Evolutionary conservation across 176 grass and related monocot species (phyloP), one percentile per base, ranked within the genome.

Genomic region (Ananas comosus): DNA sequence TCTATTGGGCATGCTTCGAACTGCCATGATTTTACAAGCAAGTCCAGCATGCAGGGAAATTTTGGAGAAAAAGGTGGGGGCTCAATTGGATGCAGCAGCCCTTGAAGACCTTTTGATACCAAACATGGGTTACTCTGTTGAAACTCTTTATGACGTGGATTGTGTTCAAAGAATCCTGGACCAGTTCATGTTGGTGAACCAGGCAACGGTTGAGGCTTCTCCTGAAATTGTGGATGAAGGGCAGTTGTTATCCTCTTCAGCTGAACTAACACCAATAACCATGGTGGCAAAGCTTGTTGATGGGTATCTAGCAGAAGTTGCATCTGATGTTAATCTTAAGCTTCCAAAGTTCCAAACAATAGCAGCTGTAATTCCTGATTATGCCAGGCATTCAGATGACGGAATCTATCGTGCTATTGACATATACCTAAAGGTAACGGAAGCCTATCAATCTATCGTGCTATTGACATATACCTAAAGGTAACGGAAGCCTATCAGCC

Each of bases 381-480:
- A 91, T 28, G 82, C 85, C 4, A 81, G 88, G 78, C 63, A 75
- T 2, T 66, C 86, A 71, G 82, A 91, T 66, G 91, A 96, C 12
- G 82, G 88, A 50, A 79, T 96, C 59, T 96, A 96, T 70, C 91
- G 85, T 65, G 91, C 91, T 74, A 86, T 91, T 13, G 91, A 96
- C 65, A 83, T 96, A 64, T 96, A 81, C 18, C 78, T 96, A 42
- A 96, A 96, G 91, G 88, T 96, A 85, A 86, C 1, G 1, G 0
- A 50, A 21, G 8, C 18, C 24, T 13, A 59, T 2, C 49, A 56
- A 79, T 96, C 59, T 96, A 96, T 70, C 91, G 85, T 65, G 91
- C 91, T 74, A 86, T 91, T 13, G 91, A 96, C 65, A 83, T 96
- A 64, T 96, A 81, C 18, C 78, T 96, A 42, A 96, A 96, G 91